These are phyloP conservation scores for Fusarium temperatum DNA, from an alignment of 2,329 filamentous ascomycete genomes.

Conservation along the genomic window DNA sequence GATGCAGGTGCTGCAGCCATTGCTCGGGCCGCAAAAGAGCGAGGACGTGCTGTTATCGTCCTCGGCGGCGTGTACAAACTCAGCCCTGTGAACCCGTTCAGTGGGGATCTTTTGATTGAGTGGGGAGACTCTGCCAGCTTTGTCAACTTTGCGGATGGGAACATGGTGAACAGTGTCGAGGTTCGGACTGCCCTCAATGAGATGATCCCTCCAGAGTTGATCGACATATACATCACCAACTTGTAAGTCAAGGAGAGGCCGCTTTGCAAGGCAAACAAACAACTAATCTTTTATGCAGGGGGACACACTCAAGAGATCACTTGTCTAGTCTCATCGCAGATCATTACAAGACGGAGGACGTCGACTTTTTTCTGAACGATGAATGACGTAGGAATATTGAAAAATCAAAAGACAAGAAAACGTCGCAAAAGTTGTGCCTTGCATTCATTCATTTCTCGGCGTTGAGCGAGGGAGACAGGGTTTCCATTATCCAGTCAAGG, in stretches of 20 bases:
- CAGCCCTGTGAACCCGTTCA: conserved; percentile 87
- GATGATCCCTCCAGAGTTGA: conserved; percentile 78
- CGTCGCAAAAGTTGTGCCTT: conserved; percentile 26
- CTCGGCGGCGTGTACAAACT: conserved; percentile 94
- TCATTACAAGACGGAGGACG: conserved; percentile 79
- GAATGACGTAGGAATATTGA: conserved; percentile 32
- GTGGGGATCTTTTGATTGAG: conserved; percentile 84
- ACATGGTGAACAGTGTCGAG: conserved; percentile 79
- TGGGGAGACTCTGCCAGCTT: conserved; percentile 83
- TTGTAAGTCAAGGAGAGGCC: conserved; percentile 52
- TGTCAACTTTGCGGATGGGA: conserved; percentile 80
- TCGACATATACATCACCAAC: conserved; percentile 88
- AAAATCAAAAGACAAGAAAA: conserved; percentile 21
- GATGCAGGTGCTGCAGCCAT: conserved; percentile 86
- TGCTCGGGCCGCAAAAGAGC: conserved; percentile 83
- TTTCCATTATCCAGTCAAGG: conserved; percentile 13
- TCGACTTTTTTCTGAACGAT: conserved; percentile 64
- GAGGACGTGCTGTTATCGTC: conserved; percentile 86
- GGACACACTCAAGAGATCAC: conserved; percentile 74
- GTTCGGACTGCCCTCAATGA: conserved; percentile 84
- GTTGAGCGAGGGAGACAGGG: conserved; percentile 31
- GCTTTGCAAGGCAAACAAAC: neutral
- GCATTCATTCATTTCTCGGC: conserved; percentile 18
- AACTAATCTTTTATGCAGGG: conserved; percentile 51
- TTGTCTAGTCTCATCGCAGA: conserved; percentile 78